Percentiles rank a stretch among this genome's conserved stretches.
Conservation (phyloP, 805 yeast genomes). For the Candida quercuum region DNA sequence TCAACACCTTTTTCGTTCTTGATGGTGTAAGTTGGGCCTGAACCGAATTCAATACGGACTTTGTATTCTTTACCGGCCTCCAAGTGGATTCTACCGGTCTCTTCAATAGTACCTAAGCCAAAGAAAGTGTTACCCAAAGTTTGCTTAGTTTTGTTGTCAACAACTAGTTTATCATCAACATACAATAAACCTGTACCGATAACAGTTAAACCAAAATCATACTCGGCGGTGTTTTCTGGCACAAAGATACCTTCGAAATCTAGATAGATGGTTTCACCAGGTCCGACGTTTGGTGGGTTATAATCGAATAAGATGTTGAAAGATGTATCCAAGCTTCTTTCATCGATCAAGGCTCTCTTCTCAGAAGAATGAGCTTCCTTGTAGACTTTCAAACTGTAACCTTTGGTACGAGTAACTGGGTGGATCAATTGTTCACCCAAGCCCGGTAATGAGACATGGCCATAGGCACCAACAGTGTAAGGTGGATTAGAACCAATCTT, state of each 20-base stretch:
- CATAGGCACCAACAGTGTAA: constrained; percentile 32
- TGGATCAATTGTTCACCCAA: constrained; percentile 24
- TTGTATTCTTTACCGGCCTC: constrained; percentile 41
- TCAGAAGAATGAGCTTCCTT: constrained; percentile 17
- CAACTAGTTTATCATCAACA: constrained; percentile 45
- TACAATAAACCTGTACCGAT: constrained; percentile 52
- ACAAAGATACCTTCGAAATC: constrained; percentile 40
- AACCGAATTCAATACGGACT: constrained; percentile 45
- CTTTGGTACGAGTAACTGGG: constrained; percentile 21
- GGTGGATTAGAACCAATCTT: constrained; percentile 22
- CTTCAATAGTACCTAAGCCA: constrained; percentile 52
- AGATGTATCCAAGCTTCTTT: constrained; percentile 17
- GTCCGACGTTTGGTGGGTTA: constrained; percentile 16
- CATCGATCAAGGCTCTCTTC: constrained; percentile 26
- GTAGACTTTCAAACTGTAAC: constrained; percentile 23
- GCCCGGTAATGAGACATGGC: constrained; percentile 30
- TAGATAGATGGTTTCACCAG: constrained; percentile 32
- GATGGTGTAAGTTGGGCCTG: constrained; percentile 34
- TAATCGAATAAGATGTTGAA: constrained; percentile 27
- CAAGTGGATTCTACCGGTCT: constrained; percentile 30
- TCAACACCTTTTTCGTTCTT: constrained; percentile 12
- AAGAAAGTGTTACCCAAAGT: constrained; percentile 44
- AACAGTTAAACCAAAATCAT: constrained; percentile 46
- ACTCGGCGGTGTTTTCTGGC: constrained; percentile 44
- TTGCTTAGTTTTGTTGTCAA: constrained; percentile 53